Evolutionary conservation across 148 eudicot genomes (phyloP), one percentile per base, ranked within the genome.

Genomic region (Heliamphora exappendiculata): DNA sequence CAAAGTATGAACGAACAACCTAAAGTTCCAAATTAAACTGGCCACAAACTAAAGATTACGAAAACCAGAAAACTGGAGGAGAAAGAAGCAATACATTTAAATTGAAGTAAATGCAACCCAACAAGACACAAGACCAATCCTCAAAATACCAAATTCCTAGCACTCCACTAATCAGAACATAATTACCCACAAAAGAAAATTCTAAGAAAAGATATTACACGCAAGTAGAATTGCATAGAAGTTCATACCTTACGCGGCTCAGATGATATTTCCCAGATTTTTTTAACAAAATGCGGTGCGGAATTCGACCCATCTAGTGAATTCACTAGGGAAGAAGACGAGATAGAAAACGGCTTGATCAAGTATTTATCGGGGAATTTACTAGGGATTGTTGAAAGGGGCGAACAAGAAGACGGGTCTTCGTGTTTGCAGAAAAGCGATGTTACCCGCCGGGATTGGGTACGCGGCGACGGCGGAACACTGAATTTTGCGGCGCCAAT

Each of bases 371-470:
- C 17, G 17, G 42, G 29, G 51, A 12, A n/a, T 13, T 28, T 13
- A 44, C 49, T 53, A 5, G 54, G 51, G 49, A 66, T n/a, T 42
- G 22, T 9, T 64, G 22, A 8, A 36, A 20, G 44, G 45, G 57
- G 13, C 8, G 81, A 50, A 2, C 65, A 64, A 36, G n/a, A 11
- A 36, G 55, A 60, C 29, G 26, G 54, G 81, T 51, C 60, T 1
- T 67, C 49, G 29, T 24, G 36, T n/a, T 55, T 70, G 67, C 72
- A 49, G 62, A 69, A 70, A 13, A 68, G 4, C 22, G 82, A 47
- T 78, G 75, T 60, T 84, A 78, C 58, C 39, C 86, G 82, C 54
- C 58, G 50, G n/a, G 70, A 66, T 7, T 39, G 49, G 70, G 50
- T 49, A 42, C 5, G 50, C 22, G 70, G 20, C 11, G 65, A 26